phyloP scores from a whole-genome alignment of 1,284 basidiomycete species.

The Filobasidium uniguttulatum region DNA sequence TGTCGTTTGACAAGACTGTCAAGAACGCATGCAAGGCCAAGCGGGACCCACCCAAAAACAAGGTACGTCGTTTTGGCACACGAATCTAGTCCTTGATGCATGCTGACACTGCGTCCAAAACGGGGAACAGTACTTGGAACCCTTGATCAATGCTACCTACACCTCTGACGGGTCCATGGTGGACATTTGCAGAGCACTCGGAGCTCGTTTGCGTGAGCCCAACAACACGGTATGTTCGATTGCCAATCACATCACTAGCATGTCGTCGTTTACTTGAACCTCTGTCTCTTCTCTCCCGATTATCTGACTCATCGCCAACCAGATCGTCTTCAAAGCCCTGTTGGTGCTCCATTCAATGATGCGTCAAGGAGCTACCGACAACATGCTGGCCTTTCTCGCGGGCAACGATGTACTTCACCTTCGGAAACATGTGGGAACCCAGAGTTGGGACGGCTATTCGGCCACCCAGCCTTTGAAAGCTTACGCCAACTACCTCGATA shows the following conservation, averaged over 20 bases:
- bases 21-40: conserved; percentile 91
- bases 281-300: neutral
- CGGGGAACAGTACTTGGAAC: conserved; percentile 41
- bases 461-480: conserved; percentile 72
- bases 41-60: conserved; percentile 79
- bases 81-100: neutral
- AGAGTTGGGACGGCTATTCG: conserved; percentile 65
- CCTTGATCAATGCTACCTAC: conserved; percentile 88
- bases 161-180: conserved; percentile 78
- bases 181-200: conserved; percentile 78
- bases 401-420: conserved; percentile 62
- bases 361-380: conserved; percentile 81
- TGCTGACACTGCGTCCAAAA: too few species aligned
- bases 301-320: conserved; percentile 2
- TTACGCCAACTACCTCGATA: conserved; percentile 81
- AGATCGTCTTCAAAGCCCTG: conserved; percentile 94
- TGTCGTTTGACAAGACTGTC: conserved; percentile 43
- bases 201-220: conserved; percentile 70
- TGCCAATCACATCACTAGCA: neutral
- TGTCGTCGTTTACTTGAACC: neutral
- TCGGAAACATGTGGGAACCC: conserved; percentile 54
- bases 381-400: conserved; percentile 69
- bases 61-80: conserved; percentile 43
- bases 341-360: conserved; percentile 93
- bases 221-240: conserved; percentile 60